These are phyloP conservation scores for Ganoderma lingzhi DNA, from an alignment of 1,284 basidiomycete genomes.

Conservation along the genomic window DNA sequence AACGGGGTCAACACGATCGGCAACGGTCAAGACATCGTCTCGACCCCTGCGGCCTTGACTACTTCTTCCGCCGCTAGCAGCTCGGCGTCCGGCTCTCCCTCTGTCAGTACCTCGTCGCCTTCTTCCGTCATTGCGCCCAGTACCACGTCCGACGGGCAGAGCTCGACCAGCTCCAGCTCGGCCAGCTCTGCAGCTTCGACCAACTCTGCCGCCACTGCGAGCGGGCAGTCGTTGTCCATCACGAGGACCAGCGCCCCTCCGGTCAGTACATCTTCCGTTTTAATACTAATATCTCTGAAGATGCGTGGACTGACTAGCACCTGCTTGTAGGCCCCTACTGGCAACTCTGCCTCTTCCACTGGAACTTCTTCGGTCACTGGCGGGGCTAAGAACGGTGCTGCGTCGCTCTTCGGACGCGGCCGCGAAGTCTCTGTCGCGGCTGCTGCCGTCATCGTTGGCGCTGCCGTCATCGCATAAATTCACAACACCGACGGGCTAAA, in stretches of 20 bases:
- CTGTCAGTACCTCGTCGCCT: background rate
- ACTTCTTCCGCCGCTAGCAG: background rate
- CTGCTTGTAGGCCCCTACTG: background rate
- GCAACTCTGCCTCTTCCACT: background rate
- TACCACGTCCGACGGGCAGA: background rate
- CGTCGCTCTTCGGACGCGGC: slow-evolving; percentile 13
- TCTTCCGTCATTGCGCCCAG: background rate
- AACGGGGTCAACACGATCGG: slow-evolving; percentile 50
- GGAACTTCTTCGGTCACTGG: slow-evolving; percentile 20
- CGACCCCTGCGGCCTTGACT: slow-evolving; percentile 7
- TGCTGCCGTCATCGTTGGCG: slow-evolving; percentile 26
- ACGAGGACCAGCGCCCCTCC: slow-evolving; percentile 5
- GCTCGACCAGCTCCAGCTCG: background rate
- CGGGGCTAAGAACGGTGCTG: slow-evolving; percentile 26
- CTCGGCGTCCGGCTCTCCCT: background rate
- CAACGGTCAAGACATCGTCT: slow-evolving; percentile 44
- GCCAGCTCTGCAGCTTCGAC: background rate
- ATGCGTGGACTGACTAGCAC: background rate
- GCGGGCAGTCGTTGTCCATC: background rate
- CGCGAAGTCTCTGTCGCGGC: slow-evolving; percentile 22
- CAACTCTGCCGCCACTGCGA: background rate
- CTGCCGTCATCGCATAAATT: slow-evolving; percentile 21
- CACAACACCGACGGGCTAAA: too few relatives aligned
- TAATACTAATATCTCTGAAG: background rate
- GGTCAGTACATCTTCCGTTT: background rate